These are phyloP conservation scores for Tephrocybe rancida DNA, from an alignment of 768 basidiomycete genomes.

Conservation along the genomic window DNA sequence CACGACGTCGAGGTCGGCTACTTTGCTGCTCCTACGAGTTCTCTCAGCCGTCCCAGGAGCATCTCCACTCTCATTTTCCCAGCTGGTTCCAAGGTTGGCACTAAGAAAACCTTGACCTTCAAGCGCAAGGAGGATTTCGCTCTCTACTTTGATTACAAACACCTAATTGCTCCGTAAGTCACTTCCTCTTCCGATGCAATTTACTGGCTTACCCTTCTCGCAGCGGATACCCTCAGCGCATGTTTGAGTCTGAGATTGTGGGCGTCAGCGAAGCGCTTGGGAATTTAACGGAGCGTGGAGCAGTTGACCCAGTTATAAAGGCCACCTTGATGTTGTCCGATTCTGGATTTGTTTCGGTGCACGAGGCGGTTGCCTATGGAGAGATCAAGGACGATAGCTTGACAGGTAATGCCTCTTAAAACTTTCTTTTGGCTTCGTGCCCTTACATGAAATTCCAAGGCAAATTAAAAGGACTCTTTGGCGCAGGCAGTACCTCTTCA, in stretches of 20 bases:
- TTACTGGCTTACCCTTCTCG: constrained; percentile 5
- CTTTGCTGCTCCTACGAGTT: constrained; percentile 57
- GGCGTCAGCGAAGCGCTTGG: constrained; percentile 77
- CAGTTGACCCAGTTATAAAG: constrained; percentile 83
- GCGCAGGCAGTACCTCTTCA: constrained; percentile 47
- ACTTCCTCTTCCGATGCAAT: background rate
- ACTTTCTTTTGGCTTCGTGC: background rate
- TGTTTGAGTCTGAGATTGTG: constrained; percentile 71
- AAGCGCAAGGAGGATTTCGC: constrained; percentile 84
- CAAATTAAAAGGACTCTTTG: constrained; percentile 89
- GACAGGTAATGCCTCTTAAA: constrained; percentile 48
- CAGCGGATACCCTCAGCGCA: constrained; percentile 73
- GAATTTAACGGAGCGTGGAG: constrained; percentile 84
- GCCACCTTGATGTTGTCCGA: constrained; percentile 83
- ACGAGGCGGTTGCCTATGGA: constrained; percentile 77
- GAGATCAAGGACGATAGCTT: constrained; percentile 83
- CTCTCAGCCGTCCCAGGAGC: constrained; percentile 57
- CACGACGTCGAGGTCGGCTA: constrained; percentile 85
- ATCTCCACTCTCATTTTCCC: constrained; percentile 83
- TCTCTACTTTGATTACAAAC: constrained; percentile 79
- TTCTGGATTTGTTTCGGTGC: constrained; percentile 82
- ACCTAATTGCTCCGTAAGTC: constrained; percentile 59
- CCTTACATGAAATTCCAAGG: constrained; percentile 40
- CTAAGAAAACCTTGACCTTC: constrained; percentile 86
- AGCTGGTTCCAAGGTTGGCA: constrained; percentile 70